These are phyloP conservation scores for Tanacetum coccineum DNA, from an alignment of 129 eudicot species.

Conservation along the genomic window DNA sequence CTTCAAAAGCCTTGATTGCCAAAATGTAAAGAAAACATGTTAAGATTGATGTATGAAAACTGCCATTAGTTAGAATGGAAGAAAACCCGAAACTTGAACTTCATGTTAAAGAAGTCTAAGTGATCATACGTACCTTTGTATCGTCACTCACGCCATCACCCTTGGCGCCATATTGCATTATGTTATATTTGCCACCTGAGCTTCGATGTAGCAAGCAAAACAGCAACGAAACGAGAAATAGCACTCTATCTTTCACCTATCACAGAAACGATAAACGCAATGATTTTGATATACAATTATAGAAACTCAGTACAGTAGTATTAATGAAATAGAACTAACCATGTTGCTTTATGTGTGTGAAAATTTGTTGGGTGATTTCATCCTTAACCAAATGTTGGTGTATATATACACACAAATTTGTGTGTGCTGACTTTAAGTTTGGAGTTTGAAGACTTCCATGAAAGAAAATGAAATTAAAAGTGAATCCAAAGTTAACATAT, in stretches of 20 bases:
- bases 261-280: neutral
- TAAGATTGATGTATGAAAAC: neutral
- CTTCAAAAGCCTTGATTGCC: conserved; percentile 29
- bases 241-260: neutral
- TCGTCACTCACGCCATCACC: conserved; percentile 30
- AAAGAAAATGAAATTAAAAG: neutral
- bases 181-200: conserved; percentile 7
- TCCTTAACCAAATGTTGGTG: conserved; percentile 19
- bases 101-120: neutral
- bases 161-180: conserved; percentile 32
- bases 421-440: conserved; percentile 11
- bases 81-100: neutral
- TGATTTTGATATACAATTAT: neutral
- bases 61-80: neutral
- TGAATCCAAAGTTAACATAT: conserved; percentile 15
- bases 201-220: conserved; percentile 21
- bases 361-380: neutral
- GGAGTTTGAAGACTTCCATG: conserved; percentile 22
- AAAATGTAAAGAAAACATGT: neutral
- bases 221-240: conserved; percentile 4
- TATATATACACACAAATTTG: conserved; percentile 16
- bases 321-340: conserved; percentile 17
- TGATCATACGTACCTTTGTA: conserved; percentile 18
- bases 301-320: neutral
- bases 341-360: conserved; percentile 10